Evolutionary conservation across 2,329 filamentous ascomycete genomes (phyloP).

Genomic region (Talaromyces pinophilus): DNA sequence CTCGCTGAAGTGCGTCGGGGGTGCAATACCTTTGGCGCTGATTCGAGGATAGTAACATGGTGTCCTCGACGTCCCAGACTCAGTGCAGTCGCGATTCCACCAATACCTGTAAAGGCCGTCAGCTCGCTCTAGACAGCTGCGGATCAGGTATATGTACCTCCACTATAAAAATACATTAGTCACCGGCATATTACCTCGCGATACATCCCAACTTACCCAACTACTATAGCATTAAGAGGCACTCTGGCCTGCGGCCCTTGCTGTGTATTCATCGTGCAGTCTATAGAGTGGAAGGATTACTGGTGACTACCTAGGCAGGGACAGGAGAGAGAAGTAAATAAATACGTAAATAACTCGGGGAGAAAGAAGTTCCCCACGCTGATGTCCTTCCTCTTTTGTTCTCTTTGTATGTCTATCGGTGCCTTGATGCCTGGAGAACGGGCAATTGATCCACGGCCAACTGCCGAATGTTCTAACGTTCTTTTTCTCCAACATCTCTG

Average conservation of each 20-base stretch:
- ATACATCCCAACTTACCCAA: slow-evolving; percentile 33
- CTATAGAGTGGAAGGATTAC: no score
- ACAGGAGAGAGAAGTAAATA: neutral
- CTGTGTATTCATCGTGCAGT: slow-evolving; percentile 22
- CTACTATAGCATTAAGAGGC: slow-evolving; percentile 36
- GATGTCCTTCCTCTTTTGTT: neutral
- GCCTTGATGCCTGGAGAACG: neutral
- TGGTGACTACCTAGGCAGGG: neutral
- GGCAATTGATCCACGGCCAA: neutral
- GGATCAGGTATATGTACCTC: slow-evolving; percentile 3
- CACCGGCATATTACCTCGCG: neutral
- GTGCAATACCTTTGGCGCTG: slow-evolving; percentile 34
- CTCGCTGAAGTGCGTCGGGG: no score
- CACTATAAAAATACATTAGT: slow-evolving; percentile 1
- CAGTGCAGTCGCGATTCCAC: slow-evolving; percentile 39
- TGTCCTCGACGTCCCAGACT: slow-evolving; percentile 39
- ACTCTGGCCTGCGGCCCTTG: slow-evolving; percentile 30
- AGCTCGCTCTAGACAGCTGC: neutral
- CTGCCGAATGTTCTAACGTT: neutral
- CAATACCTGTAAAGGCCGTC: slow-evolving; percentile 32
- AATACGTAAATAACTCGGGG: neutral
- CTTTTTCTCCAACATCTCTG: neutral
- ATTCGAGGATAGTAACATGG: slow-evolving; percentile 36
- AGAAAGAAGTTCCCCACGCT: slow-evolving; percentile 1
- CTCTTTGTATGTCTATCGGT: neutral